phyloP scores from a whole-genome alignment of 768 basidiomycete species.

The Hericium coralloides region DNA sequence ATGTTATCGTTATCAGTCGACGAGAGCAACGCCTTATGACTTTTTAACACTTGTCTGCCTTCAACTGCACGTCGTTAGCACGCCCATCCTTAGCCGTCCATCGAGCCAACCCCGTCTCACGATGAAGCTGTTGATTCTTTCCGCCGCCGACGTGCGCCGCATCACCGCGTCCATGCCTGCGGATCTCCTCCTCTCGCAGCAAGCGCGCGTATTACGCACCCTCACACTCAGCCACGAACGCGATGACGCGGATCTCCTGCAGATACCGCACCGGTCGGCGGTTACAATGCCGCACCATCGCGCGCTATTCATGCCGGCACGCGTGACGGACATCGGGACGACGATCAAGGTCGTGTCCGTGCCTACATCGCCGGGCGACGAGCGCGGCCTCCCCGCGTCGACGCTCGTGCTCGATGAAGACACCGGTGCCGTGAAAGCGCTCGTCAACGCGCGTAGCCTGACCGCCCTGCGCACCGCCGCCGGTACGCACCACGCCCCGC shows the following conservation, averaged over 20 bases:
- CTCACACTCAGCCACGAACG: not conserved
- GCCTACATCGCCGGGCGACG: slow-evolving; percentile 36
- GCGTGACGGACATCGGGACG: slow-evolving; percentile 43
- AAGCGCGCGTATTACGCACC: slow-evolving; percentile 14
- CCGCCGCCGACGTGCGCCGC: slow-evolving; percentile 45
- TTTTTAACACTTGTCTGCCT: no score
- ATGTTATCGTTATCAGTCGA: no score
- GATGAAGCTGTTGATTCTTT: slow-evolving; percentile 52
- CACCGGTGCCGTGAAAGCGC: slow-evolving; percentile 59
- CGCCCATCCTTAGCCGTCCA: no score
- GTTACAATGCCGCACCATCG: slow-evolving; percentile 48
- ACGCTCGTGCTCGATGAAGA: slow-evolving; percentile 69
- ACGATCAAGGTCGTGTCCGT: slow-evolving; percentile 78
- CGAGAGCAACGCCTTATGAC: no score
- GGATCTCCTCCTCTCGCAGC: slow-evolving; percentile 25
- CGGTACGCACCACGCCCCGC: slow-evolving; percentile 33
- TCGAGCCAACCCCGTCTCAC: not conserved
- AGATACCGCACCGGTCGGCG: slow-evolving; percentile 47
- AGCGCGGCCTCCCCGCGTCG: slow-evolving; percentile 60
- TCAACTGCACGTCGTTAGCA: no score
- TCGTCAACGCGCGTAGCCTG: slow-evolving; percentile 69
- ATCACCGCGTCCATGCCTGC: slow-evolving; percentile 38
- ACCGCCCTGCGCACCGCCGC: slow-evolving; percentile 81
- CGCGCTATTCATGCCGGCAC: slow-evolving; percentile 79
- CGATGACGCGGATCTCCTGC: slow-evolving; percentile 19